Evolutionary conservation across 2,329 filamentous ascomycete species (phyloP).

Genomic region (Fusarium sp.): DNA sequence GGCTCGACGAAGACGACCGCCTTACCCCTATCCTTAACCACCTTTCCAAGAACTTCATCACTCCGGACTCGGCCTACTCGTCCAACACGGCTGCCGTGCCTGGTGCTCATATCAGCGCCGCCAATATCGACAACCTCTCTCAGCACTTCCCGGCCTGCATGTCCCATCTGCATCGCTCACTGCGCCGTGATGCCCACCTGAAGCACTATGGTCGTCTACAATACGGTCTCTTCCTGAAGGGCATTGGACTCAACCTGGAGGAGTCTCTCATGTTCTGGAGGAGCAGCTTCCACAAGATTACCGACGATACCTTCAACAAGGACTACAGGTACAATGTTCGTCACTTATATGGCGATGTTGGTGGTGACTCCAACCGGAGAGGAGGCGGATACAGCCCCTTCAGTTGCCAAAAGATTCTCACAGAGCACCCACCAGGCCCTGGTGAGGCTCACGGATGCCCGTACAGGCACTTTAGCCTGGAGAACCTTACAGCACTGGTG

Average conservation of each 20-base stretch:
- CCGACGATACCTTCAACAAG: conserved; percentile 96
- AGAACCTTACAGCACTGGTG: conserved; percentile 84
- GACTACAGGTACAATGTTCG: conserved; percentile 97
- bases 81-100: conserved; percentile 71
- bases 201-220: conserved; percentile 95
- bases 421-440: conserved; percentile 85
- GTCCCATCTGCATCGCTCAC: conserved; percentile 86
- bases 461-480: conserved; percentile 89
- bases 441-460: conserved; percentile 97
- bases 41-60: conserved; percentile 95
- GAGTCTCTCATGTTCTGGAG: conserved; percentile 96
- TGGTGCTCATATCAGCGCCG: conserved; percentile 80
- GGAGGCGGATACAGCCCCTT: conserved; percentile 91
- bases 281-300: conserved; percentile 83
- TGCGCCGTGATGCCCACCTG: conserved; percentile 89
- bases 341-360: conserved; percentile 95
- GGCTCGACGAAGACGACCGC: conserved; percentile 95
- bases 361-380: conserved; percentile 88
- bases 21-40: conserved; percentile 77
- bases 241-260: conserved; percentile 91
- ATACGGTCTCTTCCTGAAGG: conserved; percentile 97
- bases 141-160: conserved; percentile 93
- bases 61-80: conserved; percentile 85
- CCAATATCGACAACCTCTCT: conserved; percentile 82
- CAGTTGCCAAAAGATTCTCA: conserved; percentile 95